phyloP scores from a whole-genome alignment of 805 yeast genomes.

The Kodamaea laetipori region DNA sequence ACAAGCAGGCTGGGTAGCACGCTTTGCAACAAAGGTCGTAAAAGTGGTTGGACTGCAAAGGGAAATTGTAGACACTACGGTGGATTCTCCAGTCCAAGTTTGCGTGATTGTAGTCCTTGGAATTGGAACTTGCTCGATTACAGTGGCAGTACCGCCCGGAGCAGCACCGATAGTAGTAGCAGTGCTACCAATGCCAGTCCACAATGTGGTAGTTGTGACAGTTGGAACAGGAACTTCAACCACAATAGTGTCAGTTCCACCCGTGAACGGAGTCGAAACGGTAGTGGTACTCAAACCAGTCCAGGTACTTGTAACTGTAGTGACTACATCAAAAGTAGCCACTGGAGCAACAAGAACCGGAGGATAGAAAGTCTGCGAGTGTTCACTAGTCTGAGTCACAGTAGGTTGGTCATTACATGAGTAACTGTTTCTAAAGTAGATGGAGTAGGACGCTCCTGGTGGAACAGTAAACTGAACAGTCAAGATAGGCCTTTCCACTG shows the following conservation, averaged over 20 bases:
- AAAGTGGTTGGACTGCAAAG: too few species aligned
- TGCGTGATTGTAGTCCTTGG: constrained; percentile 13
- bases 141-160: constrained; percentile 23
- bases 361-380: too few species aligned
- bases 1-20: too few species aligned
- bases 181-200: constrained; percentile 13
- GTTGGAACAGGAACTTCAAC: constrained; percentile 18
- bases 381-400: too few species aligned
- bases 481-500: too few species aligned
- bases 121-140: constrained; percentile 21
- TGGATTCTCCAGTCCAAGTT: constrained; percentile 14
- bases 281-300: constrained; percentile 8
- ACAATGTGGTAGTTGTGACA: constrained; percentile 11
- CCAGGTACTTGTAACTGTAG: constrained; percentile 6
- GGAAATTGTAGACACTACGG: constrained; percentile 17
- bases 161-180: constrained; percentile 18
- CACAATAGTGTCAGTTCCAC: constrained; percentile 14
- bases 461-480: too few species aligned
- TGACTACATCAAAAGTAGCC: not conserved
- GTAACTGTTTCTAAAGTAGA: too few species aligned
- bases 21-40: too few species aligned
- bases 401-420: too few species aligned
- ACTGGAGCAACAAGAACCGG: too few species aligned
- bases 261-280: constrained; percentile 11
- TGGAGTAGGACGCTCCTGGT: too few species aligned